phyloP scores from a whole-genome alignment of 2,329 filamentous ascomycete genomes.

The Cercospora brassicicola region DNA sequence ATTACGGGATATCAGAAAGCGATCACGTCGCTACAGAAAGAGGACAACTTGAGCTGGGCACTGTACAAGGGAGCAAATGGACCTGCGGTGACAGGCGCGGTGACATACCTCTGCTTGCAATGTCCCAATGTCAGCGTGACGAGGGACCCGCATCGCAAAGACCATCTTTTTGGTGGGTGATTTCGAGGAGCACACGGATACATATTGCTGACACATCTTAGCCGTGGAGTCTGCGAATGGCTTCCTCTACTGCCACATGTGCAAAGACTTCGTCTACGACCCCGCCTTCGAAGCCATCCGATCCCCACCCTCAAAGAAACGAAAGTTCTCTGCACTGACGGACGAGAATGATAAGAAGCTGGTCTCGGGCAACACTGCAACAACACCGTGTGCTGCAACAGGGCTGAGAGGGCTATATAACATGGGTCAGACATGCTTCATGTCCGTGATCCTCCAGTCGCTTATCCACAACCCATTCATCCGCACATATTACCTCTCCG shows the following conservation, averaged over 20 bases:
- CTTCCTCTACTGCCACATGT: conserved; percentile 76
- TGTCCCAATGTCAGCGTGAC: conserved; percentile 68
- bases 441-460: conserved; percentile 92
- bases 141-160: conserved; percentile 70
- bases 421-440: conserved; percentile 97
- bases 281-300: conserved; percentile 75
- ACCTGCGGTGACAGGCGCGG: conserved; percentile 27
- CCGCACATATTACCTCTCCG: conserved; percentile 86
- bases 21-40: conserved; percentile 68
- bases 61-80: conserved; percentile 55
- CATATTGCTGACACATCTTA: conserved; percentile 39
- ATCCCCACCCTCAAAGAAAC: conserved; percentile 63
- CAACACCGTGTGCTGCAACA: conserved; percentile 79
- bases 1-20: conserved; percentile 72
- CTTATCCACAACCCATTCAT: conserved; percentile 92
- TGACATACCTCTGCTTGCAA: conserved; percentile 66
- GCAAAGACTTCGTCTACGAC: conserved; percentile 80
- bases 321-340: conserved; percentile 52
- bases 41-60: conserved; percentile 66
- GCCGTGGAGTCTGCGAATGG: conserved; percentile 77
- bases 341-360: conserved; percentile 66
- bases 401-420: conserved; percentile 93
- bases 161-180: conserved; percentile 69
- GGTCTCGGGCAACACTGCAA: conserved; percentile 73
- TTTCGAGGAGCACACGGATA: background rate